Evolutionary conservation across 352 stramenopile genomes (phyloP).

Genomic region (Pythium vanterpoolii): DNA sequence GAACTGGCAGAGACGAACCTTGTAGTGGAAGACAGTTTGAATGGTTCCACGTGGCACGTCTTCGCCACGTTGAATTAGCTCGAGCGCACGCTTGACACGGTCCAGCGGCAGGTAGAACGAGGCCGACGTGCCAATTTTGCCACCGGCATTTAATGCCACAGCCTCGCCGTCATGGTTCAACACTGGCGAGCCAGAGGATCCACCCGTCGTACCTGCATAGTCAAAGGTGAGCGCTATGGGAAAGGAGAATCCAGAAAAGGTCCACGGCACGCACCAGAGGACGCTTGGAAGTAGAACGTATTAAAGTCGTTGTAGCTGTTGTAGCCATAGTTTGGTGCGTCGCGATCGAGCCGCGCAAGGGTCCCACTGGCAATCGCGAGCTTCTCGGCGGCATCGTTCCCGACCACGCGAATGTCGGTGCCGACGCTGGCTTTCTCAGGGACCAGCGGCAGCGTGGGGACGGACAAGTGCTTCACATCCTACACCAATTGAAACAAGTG

Average conservation of each 20-base stretch:
- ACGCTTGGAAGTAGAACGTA: conserved; percentile 93
- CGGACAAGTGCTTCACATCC: conserved; percentile 84
- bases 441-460: conserved; percentile 71
- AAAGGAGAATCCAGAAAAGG: too few species aligned
- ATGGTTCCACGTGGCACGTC: conserved; percentile 83
- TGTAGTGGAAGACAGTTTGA: conserved; percentile 89
- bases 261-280: conserved; percentile 38
- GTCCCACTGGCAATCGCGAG: conserved; percentile 89
- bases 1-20: conserved; percentile 21
- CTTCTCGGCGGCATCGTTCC: conserved; percentile 92
- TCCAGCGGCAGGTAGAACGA: conserved; percentile 91
- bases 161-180: conserved; percentile 85
- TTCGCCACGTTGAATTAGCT: conserved; percentile 67
- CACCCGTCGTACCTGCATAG: conserved; percentile 58
- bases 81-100: conserved; percentile 84
- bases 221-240: conserved; percentile 2
- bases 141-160: conserved; percentile 90
- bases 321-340: conserved; percentile 85
- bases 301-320: conserved; percentile 94
- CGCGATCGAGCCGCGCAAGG: conserved; percentile 88
- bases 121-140: conserved; percentile 80
- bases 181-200: conserved; percentile 86
- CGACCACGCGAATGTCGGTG: conserved; percentile 90
- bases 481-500: conserved; percentile 14
- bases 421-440: conserved; percentile 88